Percentiles rank a stretch among this genome's conserved stretches.
Evolutionary conservation across 169 alveolate species (phyloP).

Genomic region (Babesia microti): DNA sequence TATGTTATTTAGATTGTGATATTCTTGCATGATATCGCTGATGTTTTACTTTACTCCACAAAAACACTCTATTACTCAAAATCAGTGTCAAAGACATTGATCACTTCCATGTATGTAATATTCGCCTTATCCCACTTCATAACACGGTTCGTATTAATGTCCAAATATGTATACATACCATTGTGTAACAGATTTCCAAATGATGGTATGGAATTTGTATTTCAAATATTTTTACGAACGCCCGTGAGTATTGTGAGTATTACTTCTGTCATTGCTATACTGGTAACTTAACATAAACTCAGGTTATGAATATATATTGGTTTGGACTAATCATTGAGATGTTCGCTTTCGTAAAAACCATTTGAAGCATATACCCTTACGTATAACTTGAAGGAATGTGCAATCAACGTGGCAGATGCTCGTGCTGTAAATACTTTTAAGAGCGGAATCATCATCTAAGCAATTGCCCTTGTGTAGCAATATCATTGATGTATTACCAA

Average conservation of each 20-base stretch:
- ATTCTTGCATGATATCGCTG: slow-evolving; percentile 61
- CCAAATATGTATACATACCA: slow-evolving; percentile 16
- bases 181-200: no score
- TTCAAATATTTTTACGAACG: no score
- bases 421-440: no score
- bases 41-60: slow-evolving; percentile 44
- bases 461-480: no score
- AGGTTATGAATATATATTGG: slow-evolving; percentile 48
- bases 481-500: no score
- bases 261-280: slow-evolving; percentile 11
- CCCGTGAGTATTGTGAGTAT: no score
- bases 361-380: no score
- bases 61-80: slow-evolving; percentile 35
- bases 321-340: slow-evolving; percentile 19
- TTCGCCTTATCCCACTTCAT: slow-evolving; percentile 36
- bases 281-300: neutral
- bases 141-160: slow-evolving; percentile 14
- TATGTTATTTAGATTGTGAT: slow-evolving; percentile 18
- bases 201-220: no score
- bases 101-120: slow-evolving; percentile 1
- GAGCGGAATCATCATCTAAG: no score
- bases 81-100: neutral
- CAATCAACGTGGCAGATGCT: no score
- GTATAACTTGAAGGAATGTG: no score
- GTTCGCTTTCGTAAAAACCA: no score